Percentiles rank a stretch among this genome's conserved stretches.
Conservation (phyloP, 805 yeast species). For the Peterozyma toletana region DNA sequence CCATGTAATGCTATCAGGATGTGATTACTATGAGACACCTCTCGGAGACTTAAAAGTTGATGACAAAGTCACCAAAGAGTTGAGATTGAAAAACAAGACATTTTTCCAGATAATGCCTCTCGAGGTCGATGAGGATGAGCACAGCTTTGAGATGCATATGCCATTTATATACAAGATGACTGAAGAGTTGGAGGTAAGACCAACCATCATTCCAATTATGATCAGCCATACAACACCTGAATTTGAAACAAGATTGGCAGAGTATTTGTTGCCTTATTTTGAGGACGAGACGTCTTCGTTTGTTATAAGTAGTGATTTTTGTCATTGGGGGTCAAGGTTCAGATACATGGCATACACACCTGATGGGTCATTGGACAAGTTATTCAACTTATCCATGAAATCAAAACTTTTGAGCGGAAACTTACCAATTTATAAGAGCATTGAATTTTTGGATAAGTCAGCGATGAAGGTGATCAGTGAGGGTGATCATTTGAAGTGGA, state of each 20-base stretch:
- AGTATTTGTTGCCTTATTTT: slow-evolving; percentile 44
- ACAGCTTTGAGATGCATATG: slow-evolving; percentile 90
- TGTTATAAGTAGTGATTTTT: slow-evolving; percentile 83
- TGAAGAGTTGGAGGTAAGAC: slow-evolving; percentile 20
- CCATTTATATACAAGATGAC: slow-evolving; percentile 60
- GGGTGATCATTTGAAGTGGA: slow-evolving; percentile 58
- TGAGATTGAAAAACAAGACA: slow-evolving; percentile 26
- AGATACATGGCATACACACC: slow-evolving; percentile 47
- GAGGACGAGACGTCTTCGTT: slow-evolving; percentile 54
- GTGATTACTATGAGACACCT: slow-evolving; percentile 66
- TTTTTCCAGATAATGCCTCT: slow-evolving; percentile 49
- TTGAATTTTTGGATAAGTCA: slow-evolving; percentile 60
- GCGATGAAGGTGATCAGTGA: slow-evolving; percentile 59
- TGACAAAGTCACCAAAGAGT: slow-evolving; percentile 26
- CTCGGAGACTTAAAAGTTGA: slow-evolving; percentile 73
- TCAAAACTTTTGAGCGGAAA: not conserved
- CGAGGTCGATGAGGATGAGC: slow-evolving; percentile 74
- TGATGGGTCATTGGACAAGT: slow-evolving; percentile 18
- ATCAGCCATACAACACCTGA: slow-evolving; percentile 52
- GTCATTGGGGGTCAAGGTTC: slow-evolving; percentile 85
- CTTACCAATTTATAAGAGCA: slow-evolving; percentile 60
- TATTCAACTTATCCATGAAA: slow-evolving; percentile 7
- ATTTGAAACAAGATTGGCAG: slow-evolving; percentile 38
- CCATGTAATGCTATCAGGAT: slow-evolving; percentile 45
- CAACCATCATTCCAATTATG: slow-evolving; percentile 69